phyloP scores from a whole-genome alignment of 306 rosid genomes.

The Begonia loranthoides region DNA sequence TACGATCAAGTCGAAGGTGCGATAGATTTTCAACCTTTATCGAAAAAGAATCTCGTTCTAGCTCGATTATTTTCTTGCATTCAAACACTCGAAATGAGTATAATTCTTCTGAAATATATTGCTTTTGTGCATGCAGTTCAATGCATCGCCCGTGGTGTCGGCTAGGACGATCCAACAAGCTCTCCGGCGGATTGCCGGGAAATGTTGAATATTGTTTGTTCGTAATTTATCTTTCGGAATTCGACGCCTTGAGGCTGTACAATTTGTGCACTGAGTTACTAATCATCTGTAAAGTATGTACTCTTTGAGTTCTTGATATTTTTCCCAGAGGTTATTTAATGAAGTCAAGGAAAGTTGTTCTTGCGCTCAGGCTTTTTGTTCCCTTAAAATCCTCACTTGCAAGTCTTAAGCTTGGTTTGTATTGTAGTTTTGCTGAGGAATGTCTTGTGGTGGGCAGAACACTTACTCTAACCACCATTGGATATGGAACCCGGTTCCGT shows the following conservation, averaged over 20 bases:
- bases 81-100: neutral
- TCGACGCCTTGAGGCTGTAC: neutral
- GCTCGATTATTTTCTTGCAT: neutral
- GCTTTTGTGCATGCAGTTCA: constrained; percentile 16
- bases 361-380: no score
- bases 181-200: constrained; percentile 15
- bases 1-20: constrained; percentile 49
- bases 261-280: no score
- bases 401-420: no score
- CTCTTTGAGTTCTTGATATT: no score
- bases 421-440: no score
- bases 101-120: neutral
- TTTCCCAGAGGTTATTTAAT: no score
- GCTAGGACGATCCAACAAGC: constrained; percentile 19
- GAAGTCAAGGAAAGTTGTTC: no score
- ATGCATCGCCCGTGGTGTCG: constrained; percentile 12
- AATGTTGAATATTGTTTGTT: constrained; percentile 4
- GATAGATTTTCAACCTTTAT: neutral
- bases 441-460: no score
- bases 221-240: neutral
- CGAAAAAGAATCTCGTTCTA: neutral
- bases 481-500: no score
- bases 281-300: no score
- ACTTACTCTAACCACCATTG: no score
- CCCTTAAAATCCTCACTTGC: no score